Conservation (phyloP, 1,284 basidiomycete genomes). For the Cutaneotrichosporon cavernicola region DNA sequence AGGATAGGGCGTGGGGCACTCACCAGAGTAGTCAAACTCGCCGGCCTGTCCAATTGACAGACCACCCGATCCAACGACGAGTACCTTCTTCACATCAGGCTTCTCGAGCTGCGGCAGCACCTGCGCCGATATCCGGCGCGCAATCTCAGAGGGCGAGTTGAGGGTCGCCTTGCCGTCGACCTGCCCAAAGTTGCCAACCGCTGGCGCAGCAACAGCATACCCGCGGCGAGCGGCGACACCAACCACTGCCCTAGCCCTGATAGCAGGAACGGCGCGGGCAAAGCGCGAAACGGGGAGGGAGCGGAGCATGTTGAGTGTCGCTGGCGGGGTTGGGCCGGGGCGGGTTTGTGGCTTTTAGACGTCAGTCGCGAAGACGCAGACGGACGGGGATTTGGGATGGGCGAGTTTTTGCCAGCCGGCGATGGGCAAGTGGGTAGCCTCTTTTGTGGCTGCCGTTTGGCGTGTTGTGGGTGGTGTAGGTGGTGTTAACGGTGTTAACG, state of each 20-base stretch:
- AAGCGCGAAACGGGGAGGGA: constrained; percentile 26
- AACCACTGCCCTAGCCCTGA: constrained; percentile 9
- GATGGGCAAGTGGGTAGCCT: not conserved
- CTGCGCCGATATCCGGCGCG: constrained; percentile 83
- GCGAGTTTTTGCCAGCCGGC: not conserved
- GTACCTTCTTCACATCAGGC: constrained; percentile 86
- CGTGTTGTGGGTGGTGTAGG: not conserved
- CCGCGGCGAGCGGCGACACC: constrained; percentile 18
- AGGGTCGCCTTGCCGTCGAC: constrained; percentile 74
- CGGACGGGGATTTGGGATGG: not conserved
- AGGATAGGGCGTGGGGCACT: constrained; percentile 23
- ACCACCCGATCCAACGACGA: constrained; percentile 95
- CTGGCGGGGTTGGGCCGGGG: constrained; percentile 4
- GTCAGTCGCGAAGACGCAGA: not conserved
- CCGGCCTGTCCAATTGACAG: constrained; percentile 97
- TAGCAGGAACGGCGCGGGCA: constrained; percentile 13
- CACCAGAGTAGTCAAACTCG: constrained; percentile 98
- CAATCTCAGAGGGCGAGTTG: constrained; percentile 87
- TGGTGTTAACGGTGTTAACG: not conserved
- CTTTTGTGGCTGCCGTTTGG: not conserved
- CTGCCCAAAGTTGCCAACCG: constrained; percentile 68
- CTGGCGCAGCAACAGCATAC: constrained; percentile 70
- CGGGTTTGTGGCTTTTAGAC: not conserved
- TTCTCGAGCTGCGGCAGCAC: constrained; percentile 77
- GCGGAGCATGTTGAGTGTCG: constrained; percentile 22